Evolutionary conservation across 2,329 filamentous ascomycete genomes (phyloP).

Genomic region (Gnomoniopsis smithogilvyi): DNA sequence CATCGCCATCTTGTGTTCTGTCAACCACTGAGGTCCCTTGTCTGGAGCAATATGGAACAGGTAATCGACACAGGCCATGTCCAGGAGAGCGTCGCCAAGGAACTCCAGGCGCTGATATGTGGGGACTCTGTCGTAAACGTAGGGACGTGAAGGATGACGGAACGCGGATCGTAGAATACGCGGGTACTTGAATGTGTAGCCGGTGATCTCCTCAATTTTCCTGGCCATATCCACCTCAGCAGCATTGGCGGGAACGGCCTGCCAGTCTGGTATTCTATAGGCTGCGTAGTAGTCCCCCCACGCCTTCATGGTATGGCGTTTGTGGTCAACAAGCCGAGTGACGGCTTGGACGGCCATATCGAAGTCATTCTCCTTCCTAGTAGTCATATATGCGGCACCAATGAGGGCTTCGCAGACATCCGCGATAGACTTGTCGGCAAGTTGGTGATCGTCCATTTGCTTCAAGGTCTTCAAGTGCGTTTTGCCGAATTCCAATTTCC

Average conservation of each 20-base stretch:
- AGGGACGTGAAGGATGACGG: conserved; percentile 79
- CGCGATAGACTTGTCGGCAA: conserved; percentile 87
- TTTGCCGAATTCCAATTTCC: conserved; percentile 73
- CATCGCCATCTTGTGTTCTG: conserved; percentile 99
- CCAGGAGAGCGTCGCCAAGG: conserved; percentile 81
- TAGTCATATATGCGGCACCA: conserved; percentile 70
- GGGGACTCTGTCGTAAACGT: conserved; percentile 72
- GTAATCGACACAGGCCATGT: conserved; percentile 80
- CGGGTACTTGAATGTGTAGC: conserved; percentile 68
- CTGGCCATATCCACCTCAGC: conserved; percentile 66
- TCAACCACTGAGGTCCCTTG: conserved; percentile 92
- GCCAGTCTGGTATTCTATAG: conserved; percentile 71
- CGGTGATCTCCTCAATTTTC: conserved; percentile 56
- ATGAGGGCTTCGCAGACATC: conserved; percentile 95
- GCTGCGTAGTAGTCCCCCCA: conserved; percentile 72
- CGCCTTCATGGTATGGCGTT: conserved; percentile 64
- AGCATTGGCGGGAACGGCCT: conserved; percentile 58
- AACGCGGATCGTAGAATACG: conserved; percentile 80
- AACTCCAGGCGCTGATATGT: conserved; percentile 92
- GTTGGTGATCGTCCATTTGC: conserved; percentile 54
- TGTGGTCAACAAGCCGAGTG: conserved; percentile 65
- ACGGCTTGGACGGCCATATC: conserved; percentile 62
- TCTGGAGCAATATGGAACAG: conserved; percentile 74
- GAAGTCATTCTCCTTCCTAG: conserved; percentile 38
- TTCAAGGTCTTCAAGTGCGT: conserved; percentile 37